Evolutionary conservation across 75 land plant species (phyloP).

Genomic region (Selaginella moellendorffii): DNA sequence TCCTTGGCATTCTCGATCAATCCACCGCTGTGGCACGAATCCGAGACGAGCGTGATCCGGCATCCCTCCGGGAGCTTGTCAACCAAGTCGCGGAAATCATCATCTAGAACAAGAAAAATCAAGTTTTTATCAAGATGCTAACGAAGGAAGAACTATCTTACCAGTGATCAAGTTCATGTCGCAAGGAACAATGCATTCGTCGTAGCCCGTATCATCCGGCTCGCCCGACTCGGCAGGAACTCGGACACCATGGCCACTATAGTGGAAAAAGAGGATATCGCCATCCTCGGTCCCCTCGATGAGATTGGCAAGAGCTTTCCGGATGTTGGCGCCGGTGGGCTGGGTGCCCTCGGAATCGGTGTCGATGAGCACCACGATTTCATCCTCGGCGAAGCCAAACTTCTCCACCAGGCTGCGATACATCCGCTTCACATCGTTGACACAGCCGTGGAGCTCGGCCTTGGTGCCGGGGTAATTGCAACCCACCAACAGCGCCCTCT

Average conservation of each 20-base stretch:
- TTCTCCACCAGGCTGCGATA: constrained; percentile 20
- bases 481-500: constrained; percentile 33
- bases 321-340: constrained; percentile 30
- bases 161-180: constrained; percentile 76
- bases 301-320: background rate
- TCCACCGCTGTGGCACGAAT: constrained; percentile 98
- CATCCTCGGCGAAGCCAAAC: constrained; percentile 37
- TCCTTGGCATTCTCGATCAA: constrained; percentile 56
- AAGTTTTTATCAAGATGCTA: no score
- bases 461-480: constrained; percentile 56
- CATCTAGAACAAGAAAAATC: no score
- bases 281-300: background rate
- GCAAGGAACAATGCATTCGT: constrained; percentile 75
- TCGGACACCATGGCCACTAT: constrained; percentile 68
- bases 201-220: constrained; percentile 14
- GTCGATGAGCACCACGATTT: constrained; percentile 46
- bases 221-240: constrained; percentile 22
- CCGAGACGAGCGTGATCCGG: constrained; percentile 57
- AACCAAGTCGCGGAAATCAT: constrained; percentile 48
- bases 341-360: constrained; percentile 18
- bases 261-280: constrained; percentile 68
- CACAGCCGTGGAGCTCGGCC: constrained; percentile 62
- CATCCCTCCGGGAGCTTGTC: constrained; percentile 43
- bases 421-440: constrained; percentile 61
- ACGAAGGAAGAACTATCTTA: background rate